phyloP scores from a whole-genome alignment of 1,284 basidiomycete genomes.

The Gymnopus androsaceus region DNA sequence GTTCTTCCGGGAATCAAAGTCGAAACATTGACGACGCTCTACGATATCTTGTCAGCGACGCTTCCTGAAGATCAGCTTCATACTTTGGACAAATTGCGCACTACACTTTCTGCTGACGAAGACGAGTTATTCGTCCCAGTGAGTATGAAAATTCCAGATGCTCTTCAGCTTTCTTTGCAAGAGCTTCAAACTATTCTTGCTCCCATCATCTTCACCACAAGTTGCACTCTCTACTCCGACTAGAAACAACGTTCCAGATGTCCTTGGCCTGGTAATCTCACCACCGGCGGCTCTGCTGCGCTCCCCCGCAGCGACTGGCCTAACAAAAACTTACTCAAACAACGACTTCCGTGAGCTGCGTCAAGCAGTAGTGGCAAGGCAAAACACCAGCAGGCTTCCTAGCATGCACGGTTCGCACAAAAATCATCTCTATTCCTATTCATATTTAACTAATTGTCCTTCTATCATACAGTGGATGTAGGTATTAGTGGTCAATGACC shows the following conservation, averaged over 20 bases:
- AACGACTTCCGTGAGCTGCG: slow-evolving; percentile 78
- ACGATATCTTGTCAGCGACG: slow-evolving; percentile 29
- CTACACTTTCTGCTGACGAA: slow-evolving; percentile 38
- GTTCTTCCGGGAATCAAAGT: slow-evolving; percentile 43
- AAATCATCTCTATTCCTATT: slow-evolving; percentile 12
- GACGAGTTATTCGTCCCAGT: slow-evolving; percentile 23
- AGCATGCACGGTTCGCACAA: slow-evolving; percentile 75
- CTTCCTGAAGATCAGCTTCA: slow-evolving; percentile 28
- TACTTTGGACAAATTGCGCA: slow-evolving; percentile 27
- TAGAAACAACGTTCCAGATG: slow-evolving; percentile 48
- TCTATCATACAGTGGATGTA: slow-evolving; percentile 42
- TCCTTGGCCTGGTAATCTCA: slow-evolving; percentile 60
- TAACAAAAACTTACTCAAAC: slow-evolving; percentile 76
- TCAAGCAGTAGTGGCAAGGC: slow-evolving; percentile 61
- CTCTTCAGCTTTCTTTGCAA: slow-evolving; percentile 34
- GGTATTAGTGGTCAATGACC: slow-evolving; percentile 38
- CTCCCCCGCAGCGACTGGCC: slow-evolving; percentile 71
- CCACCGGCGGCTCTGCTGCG: slow-evolving; percentile 71
- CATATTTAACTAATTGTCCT: slow-evolving; percentile 6
- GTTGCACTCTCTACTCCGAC: slow-evolving; percentile 49
- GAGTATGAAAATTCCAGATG: slow-evolving; percentile 31
- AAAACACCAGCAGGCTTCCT: slow-evolving; percentile 79
- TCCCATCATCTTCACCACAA: slow-evolving; percentile 25
- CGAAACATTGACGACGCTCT: slow-evolving; percentile 37
- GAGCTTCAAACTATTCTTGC: slow-evolving; percentile 38